Evolutionary conservation across 148 eudicot genomes (phyloP).

Genomic region (Euryodendron excelsum): DNA sequence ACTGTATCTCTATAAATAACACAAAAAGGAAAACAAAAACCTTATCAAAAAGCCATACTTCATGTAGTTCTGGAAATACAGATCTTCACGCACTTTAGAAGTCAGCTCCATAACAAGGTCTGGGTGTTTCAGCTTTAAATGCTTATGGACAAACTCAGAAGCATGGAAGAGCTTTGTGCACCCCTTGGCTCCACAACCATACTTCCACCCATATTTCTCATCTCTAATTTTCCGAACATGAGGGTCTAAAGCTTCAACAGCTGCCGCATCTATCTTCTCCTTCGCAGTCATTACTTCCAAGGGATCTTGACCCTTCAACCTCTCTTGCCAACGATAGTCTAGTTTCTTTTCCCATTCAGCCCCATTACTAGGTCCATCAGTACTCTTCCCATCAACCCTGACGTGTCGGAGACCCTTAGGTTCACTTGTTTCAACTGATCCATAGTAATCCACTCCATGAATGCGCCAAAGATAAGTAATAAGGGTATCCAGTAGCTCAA

Average conservation of each 20-base stretch:
- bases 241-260: conserved; percentile 87
- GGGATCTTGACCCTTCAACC: conserved; percentile 77
- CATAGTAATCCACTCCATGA: conserved; percentile 96
- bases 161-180: conserved; percentile 99
- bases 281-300: conserved; percentile 89
- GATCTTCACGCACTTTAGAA: conserved; percentile 90
- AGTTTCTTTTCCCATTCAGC: conserved; percentile 91
- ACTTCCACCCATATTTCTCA: conserved; percentile 99
- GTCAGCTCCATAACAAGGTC: conserved; percentile 79
- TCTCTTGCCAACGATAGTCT: conserved; percentile 83
- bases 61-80: conserved; percentile 97
- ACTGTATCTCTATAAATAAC: not conserved
- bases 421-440: conserved; percentile 69
- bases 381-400: conserved; percentile 69
- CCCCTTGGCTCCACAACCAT: conserved; percentile 99
- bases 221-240: conserved; percentile 92
- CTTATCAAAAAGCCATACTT: conserved; percentile 23
- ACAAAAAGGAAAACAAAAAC: not conserved
- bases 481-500: conserved; percentile 90
- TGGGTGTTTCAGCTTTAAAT: conserved; percentile 86
- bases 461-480: conserved; percentile 96
- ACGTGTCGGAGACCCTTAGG: conserved; percentile 89
- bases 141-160: conserved; percentile 94
- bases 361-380: conserved; percentile 42
- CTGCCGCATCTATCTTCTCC: conserved; percentile 94